Evolutionary conservation across 192 early-diverging fungal species (phyloP), one percentile per base, ranked within the genome.

Genomic region (Coemansia guatemalensis): DNA sequence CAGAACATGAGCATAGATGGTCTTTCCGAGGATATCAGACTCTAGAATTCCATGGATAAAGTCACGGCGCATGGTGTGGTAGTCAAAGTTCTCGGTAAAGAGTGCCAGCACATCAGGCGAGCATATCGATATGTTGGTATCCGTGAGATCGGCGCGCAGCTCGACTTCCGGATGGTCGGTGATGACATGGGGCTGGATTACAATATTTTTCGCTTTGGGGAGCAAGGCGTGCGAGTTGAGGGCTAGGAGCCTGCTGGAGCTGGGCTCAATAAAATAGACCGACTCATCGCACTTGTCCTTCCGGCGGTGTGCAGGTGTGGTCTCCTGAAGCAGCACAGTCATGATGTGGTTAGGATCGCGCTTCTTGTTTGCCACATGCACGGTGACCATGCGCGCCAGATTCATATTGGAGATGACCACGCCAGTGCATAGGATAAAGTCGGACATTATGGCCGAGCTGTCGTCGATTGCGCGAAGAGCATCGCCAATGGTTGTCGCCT

Each of bases 61-160:
- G 77, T 99, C 91, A 23, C 82, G 81, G 22, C 94, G 86, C 50
- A 97, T 83, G 54, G 89, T 86, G 74, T 96, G 95, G 78, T 93
- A 99, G 82, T 99, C 97, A 83, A 97, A 97, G 82, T 97, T 97
- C 69, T 99, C 95, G 8, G 90, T 93, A 64, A 97, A 97, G 56
- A 96, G 83, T 2, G 93, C 87, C 23, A 93, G 90, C 5, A 95
- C 93, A 55, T 95, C 93, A 5, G 92, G 84, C 12, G 93, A 90
- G 82, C 97, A 99, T 49, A 99, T 93, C 58, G 93, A 94, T 51
- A 99, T 83, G 21, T 88, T 89, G 68, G 90, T 92, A 81, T 99
- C 97, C 44, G 96, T 89, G 49, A 99, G 76, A 71, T 99, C 95
- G 61, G 91, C 93, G n/a, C 91, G 86, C 58, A 95, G 69, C 67